Base-by-base conservation (phyloP, 441 rosid species). In the Aquilaria agallochum region DNA sequence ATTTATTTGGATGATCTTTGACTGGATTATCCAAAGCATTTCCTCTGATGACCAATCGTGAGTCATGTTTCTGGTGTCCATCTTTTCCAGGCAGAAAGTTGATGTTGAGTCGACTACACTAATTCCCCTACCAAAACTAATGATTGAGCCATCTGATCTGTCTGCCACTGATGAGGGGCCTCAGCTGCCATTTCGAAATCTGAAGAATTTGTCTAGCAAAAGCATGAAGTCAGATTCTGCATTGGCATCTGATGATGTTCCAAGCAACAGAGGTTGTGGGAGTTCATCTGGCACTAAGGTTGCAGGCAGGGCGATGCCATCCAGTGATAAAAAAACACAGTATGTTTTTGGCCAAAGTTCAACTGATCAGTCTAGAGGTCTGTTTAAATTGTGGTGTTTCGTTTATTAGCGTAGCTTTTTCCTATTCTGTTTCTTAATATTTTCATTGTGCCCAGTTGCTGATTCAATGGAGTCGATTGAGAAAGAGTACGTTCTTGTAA, bases 401-500 rank as follows among this genome's bases (percentile, higher is more conserved):
- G 30, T 9, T 66, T 60, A 59, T 36, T 11, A 58, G 44, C 46
- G 46, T 45, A 59, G 3, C 1, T 27, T 31, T 61, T 50, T 57
- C 15, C 14, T 44, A 59, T 68, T 27, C 34, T 44, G 57, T 31
- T 9, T 50, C 59, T 69, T 44, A 45, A 55, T 56, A 53, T 56
- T 62, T 51, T 72, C 50, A 68, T 62, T 66, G 31, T 55, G 59
- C 70, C 51, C 71, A 81, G 88, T 75, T 66, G 59, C 82, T 72
- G 91, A 81, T 71, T 83, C 81, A n/a, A 64, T 78, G 69, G 91
- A 81, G 78, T 84, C 83, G 54, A 85, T 90, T 58, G 97, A 83
- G 78, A 82, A 77, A 64, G 95, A 81, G 50, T 90, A 90, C 68
- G 97, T 90, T 69, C 78, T 88, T 66, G 93, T 90, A 51, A 72